phyloP scores from a whole-genome alignment of 129 eudicot genomes.

The Silybum marianum region DNA sequence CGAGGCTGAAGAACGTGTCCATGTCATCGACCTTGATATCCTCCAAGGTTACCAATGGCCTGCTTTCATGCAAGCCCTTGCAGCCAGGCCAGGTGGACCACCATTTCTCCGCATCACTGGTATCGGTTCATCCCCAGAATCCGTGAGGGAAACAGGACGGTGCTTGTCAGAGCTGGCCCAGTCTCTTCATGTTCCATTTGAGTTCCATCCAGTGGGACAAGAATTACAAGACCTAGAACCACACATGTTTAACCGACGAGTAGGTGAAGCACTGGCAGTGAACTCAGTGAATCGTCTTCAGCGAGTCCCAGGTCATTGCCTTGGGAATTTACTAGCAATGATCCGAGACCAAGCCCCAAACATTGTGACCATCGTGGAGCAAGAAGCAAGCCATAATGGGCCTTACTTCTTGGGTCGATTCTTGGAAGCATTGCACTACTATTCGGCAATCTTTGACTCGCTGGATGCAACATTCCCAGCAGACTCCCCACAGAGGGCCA shows the following conservation, averaged over 20 bases:
- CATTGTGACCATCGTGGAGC: conserved; percentile 71
- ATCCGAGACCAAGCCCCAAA: conserved; percentile 78
- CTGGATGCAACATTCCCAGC: conserved; percentile 74
- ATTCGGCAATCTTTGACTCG: conserved; percentile 74
- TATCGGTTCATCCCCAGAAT: conserved; percentile 57
- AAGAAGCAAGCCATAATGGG: conserved; percentile 84
- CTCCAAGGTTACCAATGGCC: conserved; percentile 89
- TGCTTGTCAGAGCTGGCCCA: conserved; percentile 65
- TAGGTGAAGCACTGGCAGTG: conserved; percentile 78
- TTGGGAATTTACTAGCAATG: conserved; percentile 60
- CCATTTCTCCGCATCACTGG: conserved; percentile 75
- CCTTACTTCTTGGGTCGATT: conserved; percentile 80
- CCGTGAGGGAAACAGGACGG: conserved; percentile 66
- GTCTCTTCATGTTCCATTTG: conserved; percentile 69
- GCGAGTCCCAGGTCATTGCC: conserved; percentile 52
- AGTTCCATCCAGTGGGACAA: conserved; percentile 68
- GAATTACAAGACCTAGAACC: conserved; percentile 62
- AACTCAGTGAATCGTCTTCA: conserved; percentile 74
- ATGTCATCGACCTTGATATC: conserved; percentile 74
- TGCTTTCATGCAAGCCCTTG: conserved; percentile 79
- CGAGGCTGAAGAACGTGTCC: conserved; percentile 70
- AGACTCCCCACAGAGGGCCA: conserved; percentile 72
- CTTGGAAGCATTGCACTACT: conserved; percentile 71
- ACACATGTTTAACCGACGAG: conserved; percentile 73
- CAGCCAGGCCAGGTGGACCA: conserved; percentile 71